Conservation (phyloP, 768 basidiomycete genomes). For the Porpolomopsis calyptriformis region DNA sequence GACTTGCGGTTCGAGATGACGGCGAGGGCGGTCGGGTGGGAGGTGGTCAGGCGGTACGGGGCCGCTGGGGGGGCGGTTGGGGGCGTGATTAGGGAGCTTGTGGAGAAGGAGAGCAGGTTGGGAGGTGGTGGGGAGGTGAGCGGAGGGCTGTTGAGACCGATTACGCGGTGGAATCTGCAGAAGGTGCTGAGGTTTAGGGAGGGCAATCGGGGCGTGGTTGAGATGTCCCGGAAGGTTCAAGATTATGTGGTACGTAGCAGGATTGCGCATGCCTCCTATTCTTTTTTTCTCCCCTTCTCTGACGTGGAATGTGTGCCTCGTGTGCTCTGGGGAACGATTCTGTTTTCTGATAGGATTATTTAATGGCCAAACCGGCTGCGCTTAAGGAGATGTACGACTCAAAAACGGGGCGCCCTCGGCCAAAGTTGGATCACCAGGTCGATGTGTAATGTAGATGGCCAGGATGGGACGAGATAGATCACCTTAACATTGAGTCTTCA, state of each 20-base stretch:
- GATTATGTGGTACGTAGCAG: conserved; percentile 61
- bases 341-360: conserved; percentile 63
- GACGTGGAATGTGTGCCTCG: background rate
- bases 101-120: conserved; percentile 46
- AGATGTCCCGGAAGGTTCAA: conserved; percentile 46
- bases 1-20: conserved; percentile 87
- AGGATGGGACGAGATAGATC: no score
- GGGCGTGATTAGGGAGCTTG: conserved; percentile 31
- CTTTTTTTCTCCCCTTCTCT: no score
- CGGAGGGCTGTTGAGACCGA: conserved; percentile 40
- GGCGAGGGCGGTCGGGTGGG: conserved; percentile 79
- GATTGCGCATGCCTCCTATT: no score
- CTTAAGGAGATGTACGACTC: conserved; percentile 37
- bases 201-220: conserved; percentile 30
- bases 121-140: conserved; percentile 24
- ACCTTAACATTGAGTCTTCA: no score
- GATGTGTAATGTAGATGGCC: no score
- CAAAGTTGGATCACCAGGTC: no score
- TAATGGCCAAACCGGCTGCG: conserved; percentile 56
- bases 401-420: no score
- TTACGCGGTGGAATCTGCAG: conserved; percentile 66
- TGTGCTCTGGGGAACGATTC: background rate
- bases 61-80: background rate
- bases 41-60: conserved; percentile 47
- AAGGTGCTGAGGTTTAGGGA: conserved; percentile 58